Evolutionary conservation across 257 asterid species (phyloP).

Genomic region (Anisodus tanguticus): DNA sequence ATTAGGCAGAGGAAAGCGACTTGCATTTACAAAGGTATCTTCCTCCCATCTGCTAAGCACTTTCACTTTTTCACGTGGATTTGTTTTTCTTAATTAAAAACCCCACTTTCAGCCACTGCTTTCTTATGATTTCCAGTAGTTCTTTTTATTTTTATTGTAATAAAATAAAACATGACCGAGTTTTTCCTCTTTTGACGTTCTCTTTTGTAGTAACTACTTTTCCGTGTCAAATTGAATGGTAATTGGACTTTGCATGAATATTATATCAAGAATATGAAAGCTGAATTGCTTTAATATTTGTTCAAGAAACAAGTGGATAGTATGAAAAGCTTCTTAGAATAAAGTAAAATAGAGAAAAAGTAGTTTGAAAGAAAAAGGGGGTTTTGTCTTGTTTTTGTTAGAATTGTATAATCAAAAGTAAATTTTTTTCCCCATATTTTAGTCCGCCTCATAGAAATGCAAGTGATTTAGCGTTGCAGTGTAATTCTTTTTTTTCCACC

Average conservation of each 20-base stretch:
- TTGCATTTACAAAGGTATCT: not conserved
- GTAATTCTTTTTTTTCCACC: not conserved
- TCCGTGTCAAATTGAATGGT: not conserved
- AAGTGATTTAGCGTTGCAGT: not conserved
- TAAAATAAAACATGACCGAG: not conserved
- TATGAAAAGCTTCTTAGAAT: not conserved
- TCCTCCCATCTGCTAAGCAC: not conserved
- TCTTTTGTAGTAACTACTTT: not conserved
- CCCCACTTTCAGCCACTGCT: not conserved
- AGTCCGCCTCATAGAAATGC: not conserved
- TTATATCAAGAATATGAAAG: conserved; percentile 1
- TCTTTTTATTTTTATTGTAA: not conserved
- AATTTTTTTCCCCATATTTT: not conserved
- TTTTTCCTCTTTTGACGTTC: not conserved
- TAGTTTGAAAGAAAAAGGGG: not conserved
- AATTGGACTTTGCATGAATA: not conserved
- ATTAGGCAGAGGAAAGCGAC: not conserved
- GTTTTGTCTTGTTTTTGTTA: not conserved
- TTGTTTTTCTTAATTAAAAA: not conserved
- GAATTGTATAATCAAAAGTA: not conserved
- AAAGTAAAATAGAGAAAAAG: not conserved
- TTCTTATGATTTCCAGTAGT: not conserved
- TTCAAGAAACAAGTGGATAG: not conserved
- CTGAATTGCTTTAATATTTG: not conserved
- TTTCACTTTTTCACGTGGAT: conserved; percentile 8